Evolutionary conservation across 345 rosid genomes (phyloP).

Genomic region (Arabidopsis arenosa): DNA sequence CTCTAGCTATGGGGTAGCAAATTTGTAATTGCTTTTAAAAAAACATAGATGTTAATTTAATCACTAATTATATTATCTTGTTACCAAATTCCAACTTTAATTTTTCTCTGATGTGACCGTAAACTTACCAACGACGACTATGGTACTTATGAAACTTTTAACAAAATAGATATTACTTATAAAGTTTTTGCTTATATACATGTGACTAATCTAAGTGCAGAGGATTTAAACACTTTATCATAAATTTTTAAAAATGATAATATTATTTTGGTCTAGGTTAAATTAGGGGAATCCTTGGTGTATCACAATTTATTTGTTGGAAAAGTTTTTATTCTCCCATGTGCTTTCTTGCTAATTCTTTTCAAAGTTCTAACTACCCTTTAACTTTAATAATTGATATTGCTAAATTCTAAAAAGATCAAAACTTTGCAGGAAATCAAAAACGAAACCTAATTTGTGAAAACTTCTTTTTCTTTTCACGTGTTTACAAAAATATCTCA

Average conservation of each 20-base stretch:
- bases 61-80: slow-evolving; percentile 21
- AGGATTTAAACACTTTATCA: slow-evolving; percentile 6
- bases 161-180: not conserved
- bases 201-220: slow-evolving; percentile 27
- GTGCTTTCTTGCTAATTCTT: slow-evolving; percentile 33
- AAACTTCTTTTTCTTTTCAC: too few relatives aligned
- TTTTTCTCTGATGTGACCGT: slow-evolving; percentile 35
- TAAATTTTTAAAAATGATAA: not conserved
- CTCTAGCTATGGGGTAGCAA: not conserved
- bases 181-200: slow-evolving; percentile 1
- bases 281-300: slow-evolving; percentile 26
- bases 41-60: not conserved
- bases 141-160: slow-evolving; percentile 9
- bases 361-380: slow-evolving; percentile 10
- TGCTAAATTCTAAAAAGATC: not conserved
- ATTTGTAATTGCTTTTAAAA: not conserved
- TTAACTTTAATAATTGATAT: slow-evolving; percentile 25
- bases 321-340: slow-evolving; percentile 22
- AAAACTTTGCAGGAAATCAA: not conserved
- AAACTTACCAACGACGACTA: slow-evolving; percentile 42
- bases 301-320: not conserved
- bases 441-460: not conserved
- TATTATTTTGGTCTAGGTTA: not conserved
- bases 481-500: not conserved
- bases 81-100: slow-evolving; percentile 16